A percentile compares a stretch with the other conserved stretches of the same genome.
These are phyloP conservation scores for Aspergillus neoniger DNA, from an alignment of 2,329 filamentous ascomycete genomes.

Conservation along the genomic window DNA sequence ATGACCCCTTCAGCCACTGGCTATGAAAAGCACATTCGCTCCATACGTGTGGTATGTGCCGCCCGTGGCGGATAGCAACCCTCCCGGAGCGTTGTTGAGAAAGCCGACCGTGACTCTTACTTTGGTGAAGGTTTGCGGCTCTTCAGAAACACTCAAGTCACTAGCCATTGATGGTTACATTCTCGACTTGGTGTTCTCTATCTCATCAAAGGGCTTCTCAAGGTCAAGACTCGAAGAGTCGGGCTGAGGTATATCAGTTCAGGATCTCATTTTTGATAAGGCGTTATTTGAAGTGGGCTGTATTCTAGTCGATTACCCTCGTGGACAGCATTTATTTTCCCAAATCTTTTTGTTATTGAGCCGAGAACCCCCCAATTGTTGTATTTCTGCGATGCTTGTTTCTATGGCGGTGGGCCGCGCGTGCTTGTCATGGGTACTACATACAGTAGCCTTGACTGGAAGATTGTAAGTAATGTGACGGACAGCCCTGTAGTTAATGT, in stretches of 20 bases:
- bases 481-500: conserved; percentile 31
- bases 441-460: conserved; percentile 7
- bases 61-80: not conserved
- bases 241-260: conserved; percentile 14
- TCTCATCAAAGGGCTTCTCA: not conserved
- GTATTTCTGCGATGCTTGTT: conserved; percentile 17
- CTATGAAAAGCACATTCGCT: conserved; percentile 3
- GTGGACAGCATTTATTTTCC: conserved; percentile 12
- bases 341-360: conserved; percentile 14
- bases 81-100: not conserved
- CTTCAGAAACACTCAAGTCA: not conserved
- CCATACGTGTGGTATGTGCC: not conserved
- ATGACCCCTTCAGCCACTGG: conserved; percentile 2
- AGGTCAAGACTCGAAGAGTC: conserved; percentile 1
- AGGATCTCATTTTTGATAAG: conserved; percentile 22
- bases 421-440: conserved; percentile 5
- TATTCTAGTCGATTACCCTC: conserved; percentile 15
- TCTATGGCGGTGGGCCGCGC: conserved; percentile 13
- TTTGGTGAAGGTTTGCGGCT: not conserved
- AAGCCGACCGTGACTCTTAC: not conserved
- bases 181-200: not conserved
- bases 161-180: not conserved
- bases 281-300: conserved; percentile 22
- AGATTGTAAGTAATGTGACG: conserved; percentile 24
- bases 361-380: conserved; percentile 9